Evolutionary conservation across 2,329 filamentous ascomycete genomes (phyloP).

Genomic region (Cyphellophora europaea): DNA sequence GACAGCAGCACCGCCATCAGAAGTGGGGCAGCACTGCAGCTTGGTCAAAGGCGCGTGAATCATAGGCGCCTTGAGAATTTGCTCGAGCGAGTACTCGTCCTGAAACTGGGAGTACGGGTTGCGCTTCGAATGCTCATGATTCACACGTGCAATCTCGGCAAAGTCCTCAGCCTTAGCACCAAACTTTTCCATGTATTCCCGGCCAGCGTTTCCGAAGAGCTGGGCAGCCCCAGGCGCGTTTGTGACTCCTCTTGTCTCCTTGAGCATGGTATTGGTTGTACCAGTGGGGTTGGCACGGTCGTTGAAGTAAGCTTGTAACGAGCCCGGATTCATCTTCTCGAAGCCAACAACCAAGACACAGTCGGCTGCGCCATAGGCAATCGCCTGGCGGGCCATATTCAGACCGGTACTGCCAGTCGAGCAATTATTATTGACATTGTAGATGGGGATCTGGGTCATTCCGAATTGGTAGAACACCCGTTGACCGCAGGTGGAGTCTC

Average conservation of each 20-base stretch:
- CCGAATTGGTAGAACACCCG: constrained; percentile 98
- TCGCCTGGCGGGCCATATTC: constrained; percentile 70
- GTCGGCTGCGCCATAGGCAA: constrained; percentile 71
- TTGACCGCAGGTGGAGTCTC: constrained; percentile 89
- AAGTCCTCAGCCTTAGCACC: constrained; percentile 80
- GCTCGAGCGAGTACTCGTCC: constrained; percentile 78
- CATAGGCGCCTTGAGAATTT: constrained; percentile 65
- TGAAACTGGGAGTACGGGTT: constrained; percentile 99
- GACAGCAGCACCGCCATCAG: constrained; percentile 81
- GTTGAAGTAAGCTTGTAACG: constrained; percentile 71
- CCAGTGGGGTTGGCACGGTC: constrained; percentile 74
- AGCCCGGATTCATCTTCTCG: constrained; percentile 97
- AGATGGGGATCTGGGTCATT: constrained; percentile 91
- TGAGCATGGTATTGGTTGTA: constrained; percentile 69
- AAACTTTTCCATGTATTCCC: constrained; percentile 93
- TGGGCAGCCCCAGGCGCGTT: constrained; percentile 82
- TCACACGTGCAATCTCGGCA: constrained; percentile 85
- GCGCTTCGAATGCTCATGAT: constrained; percentile 80
- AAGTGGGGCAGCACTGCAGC: constrained; percentile 97
- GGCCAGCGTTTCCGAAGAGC: constrained; percentile 88
- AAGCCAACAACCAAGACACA: constrained; percentile 89
- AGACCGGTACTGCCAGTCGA: constrained; percentile 89
- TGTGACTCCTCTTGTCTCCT: constrained; percentile 66
- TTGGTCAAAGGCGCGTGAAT: constrained; percentile 87
- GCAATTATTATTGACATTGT: constrained; percentile 99